Evolutionary conservation across 306 rosid species (phyloP).

Genomic region (Prunus mongolica): DNA sequence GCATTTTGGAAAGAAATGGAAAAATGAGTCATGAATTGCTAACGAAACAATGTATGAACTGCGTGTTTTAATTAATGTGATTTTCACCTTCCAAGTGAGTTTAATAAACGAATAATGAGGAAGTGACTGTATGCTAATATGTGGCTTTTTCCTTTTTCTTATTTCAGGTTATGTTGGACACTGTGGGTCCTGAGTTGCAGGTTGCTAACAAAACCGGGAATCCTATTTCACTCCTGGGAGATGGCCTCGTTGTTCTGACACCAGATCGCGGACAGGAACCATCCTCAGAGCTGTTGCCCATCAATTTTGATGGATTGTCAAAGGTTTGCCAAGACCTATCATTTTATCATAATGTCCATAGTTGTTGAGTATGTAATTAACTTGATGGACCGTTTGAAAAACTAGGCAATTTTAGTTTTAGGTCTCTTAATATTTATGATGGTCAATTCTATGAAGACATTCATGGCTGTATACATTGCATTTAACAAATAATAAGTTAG

Average conservation of each 20-base stretch:
- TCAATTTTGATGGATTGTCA: conserved; percentile 78
- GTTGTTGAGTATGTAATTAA: neutral
- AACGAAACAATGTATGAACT: neutral
- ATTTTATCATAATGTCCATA: neutral
- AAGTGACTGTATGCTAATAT: conserved; percentile 12
- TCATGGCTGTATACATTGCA: neutral
- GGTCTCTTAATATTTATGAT: neutral
- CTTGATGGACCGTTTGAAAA: neutral
- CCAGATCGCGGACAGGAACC: conserved; percentile 73
- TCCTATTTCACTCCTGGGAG: conserved; percentile 50
- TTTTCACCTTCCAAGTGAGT: neutral
- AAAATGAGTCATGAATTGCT: neutral
- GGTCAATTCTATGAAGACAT: neutral
- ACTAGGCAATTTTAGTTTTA: neutral
- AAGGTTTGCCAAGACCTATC: conserved; percentile 38
- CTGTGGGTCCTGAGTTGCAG: conserved; percentile 86
- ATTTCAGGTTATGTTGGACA: conserved; percentile 78
- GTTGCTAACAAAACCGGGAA: conserved; percentile 62
- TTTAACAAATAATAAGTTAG: neutral
- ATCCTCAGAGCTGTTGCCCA: conserved; percentile 75
- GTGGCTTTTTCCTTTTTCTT: neutral
- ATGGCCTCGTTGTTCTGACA: conserved; percentile 64
- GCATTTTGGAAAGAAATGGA: neutral
- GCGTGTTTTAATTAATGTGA: neutral
- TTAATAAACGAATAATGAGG: neutral